Percentiles rank a stretch among this genome's conserved stretches.
phyloP scores from a whole-genome alignment of 805 yeast genomes.

The Metschnikowia koreensis region DNA sequence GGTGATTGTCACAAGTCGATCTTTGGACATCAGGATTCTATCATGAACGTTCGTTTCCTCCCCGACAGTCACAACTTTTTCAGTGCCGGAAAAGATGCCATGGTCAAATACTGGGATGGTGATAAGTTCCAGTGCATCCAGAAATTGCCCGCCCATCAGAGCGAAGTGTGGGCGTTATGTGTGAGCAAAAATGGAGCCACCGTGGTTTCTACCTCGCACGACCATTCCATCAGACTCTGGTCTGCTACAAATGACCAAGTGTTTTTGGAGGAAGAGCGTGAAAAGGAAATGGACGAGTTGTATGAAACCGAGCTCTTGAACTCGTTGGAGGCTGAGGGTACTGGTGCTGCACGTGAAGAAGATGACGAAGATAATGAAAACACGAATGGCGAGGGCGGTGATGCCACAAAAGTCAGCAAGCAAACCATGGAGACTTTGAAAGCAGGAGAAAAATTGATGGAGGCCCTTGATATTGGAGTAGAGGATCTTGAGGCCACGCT shows the following conservation, averaged over 20 bases:
- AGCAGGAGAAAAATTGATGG: conserved; percentile 91
- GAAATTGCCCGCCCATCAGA: conserved; percentile 75
- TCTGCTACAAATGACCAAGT: conserved; percentile 89
- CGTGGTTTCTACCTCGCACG: conserved; percentile 85
- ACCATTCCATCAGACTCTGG: conserved; percentile 93
- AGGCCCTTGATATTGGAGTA: conserved; percentile 81
- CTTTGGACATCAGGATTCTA: conserved; percentile 95
- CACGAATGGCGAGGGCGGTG: conserved; percentile 47
- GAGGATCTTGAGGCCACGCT: conserved; percentile 62
- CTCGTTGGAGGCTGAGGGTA: conserved; percentile 58
- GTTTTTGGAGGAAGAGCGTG: conserved; percentile 95
- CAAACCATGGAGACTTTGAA: conserved; percentile 90
- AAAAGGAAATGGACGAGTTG: conserved; percentile 88
- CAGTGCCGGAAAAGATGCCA: conserved; percentile 84
- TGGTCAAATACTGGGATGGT: conserved; percentile 97
- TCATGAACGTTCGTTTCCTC: conserved; percentile 81
- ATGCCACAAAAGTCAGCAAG: conserved; percentile 63
- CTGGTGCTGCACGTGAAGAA: conserved; percentile 22
- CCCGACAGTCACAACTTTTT: conserved; percentile 88
- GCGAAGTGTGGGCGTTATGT: conserved; percentile 93
- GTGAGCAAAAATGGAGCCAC: conserved; percentile 68
- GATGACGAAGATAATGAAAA: conserved; percentile 27
- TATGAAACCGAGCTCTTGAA: conserved; percentile 79
- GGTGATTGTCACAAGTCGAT: conserved; percentile 98
- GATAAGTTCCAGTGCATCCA: conserved; percentile 94